A percentile compares a stretch with the other conserved stretches of the same genome.
These are phyloP conservation scores for Monarda citriodora DNA, from an alignment of 305 asterid genomes.

Conservation along the genomic window DNA sequence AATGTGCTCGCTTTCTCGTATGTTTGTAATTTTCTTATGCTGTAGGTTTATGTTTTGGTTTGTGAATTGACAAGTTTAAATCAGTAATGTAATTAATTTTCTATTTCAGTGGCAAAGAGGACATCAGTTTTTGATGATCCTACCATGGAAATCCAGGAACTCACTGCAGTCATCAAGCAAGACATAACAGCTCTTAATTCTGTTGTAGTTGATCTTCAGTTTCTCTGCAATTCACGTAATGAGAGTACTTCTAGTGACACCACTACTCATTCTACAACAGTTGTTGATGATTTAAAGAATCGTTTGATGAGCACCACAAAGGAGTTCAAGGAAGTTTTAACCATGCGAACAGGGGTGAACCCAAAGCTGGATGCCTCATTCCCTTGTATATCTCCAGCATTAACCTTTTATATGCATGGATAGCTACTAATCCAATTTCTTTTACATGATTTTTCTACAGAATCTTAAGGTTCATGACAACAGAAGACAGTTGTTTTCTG, in stretches of 20 bases:
- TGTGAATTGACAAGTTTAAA: constrained; percentile 6
- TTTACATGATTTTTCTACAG: constrained; percentile 38
- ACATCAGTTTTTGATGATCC: constrained; percentile 94
- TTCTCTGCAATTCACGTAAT: constrained; percentile 55
- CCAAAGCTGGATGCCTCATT: constrained; percentile 4
- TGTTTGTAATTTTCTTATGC: background rate
- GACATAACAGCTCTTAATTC: constrained; percentile 94
- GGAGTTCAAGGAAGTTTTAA: constrained; percentile 94
- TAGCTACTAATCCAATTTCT: constrained; percentile 16
- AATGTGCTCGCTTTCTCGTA: background rate
- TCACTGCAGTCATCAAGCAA: constrained; percentile 90
- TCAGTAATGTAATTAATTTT: constrained; percentile 18
- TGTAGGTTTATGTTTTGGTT: background rate
- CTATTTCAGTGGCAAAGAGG: constrained; percentile 83
- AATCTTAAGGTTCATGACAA: constrained; percentile 90
- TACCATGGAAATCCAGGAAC: constrained; percentile 88
- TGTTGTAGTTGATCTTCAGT: constrained; percentile 89
- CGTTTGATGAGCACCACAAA: constrained; percentile 90
- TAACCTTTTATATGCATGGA: constrained; percentile 4
- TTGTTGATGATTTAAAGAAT: constrained; percentile 92
- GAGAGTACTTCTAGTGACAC: constrained; percentile 69
- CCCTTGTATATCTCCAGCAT: constrained; percentile 5
- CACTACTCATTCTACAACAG: constrained; percentile 80
- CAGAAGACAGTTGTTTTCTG: constrained; percentile 82
- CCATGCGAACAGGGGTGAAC: constrained; percentile 91